These are phyloP conservation scores for Helminthosporium solani DNA, from an alignment of 2,329 filamentous ascomycete genomes.

Conservation along the genomic window DNA sequence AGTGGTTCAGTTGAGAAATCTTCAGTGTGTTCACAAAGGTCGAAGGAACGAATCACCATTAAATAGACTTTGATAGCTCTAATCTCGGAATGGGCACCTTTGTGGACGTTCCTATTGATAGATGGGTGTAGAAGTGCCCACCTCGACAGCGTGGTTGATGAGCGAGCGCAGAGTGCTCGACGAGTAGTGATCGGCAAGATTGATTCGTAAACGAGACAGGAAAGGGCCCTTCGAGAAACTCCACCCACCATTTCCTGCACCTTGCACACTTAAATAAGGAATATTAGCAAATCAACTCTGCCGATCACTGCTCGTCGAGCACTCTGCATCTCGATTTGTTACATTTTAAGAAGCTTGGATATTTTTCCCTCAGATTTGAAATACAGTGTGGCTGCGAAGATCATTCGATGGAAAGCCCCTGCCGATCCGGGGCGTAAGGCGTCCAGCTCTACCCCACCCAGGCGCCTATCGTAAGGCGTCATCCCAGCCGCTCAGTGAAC, in stretches of 20 bases:
- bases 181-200: too few relatives aligned
- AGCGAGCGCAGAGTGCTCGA: too few relatives aligned
- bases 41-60: constrained; percentile 5
- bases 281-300: too few relatives aligned
- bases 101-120: constrained; percentile 7
- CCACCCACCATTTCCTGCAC: too few relatives aligned
- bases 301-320: too few relatives aligned
- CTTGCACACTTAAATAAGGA: too few relatives aligned
- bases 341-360: constrained; percentile 7
- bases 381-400: constrained; percentile 2
- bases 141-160: too few relatives aligned
- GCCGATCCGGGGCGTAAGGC: neutral
- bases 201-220: too few relatives aligned
- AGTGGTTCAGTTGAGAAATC: constrained; percentile 2
- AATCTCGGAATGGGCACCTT: constrained; percentile 4
- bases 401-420: neutral
- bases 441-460: neutral
- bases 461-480: neutral
- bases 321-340: constrained; percentile 3
- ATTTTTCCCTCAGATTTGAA: too few relatives aligned
- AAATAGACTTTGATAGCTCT: constrained; percentile 6
- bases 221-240: too few relatives aligned
- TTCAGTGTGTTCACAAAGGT: constrained; percentile 2
- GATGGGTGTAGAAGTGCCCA: constrained; percentile 2
- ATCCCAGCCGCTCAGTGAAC: neutral